Evolutionary conservation across 352 stramenopile species (phyloP), one percentile per base, ranked within the genome.

Genomic region (Pythium vanterpoolii): DNA sequence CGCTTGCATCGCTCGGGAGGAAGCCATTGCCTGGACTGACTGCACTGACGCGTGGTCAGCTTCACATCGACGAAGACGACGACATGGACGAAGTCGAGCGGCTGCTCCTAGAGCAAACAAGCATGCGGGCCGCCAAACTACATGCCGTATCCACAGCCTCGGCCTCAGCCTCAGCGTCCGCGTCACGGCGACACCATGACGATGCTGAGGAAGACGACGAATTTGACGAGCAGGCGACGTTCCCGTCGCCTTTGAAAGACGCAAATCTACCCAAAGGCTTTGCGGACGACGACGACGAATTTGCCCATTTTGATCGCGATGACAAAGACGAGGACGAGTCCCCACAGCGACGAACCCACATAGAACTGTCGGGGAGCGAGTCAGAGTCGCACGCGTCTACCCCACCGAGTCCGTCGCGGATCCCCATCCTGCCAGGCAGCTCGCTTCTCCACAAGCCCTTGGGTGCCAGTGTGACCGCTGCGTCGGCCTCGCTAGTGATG

Each of bases 1-100:
- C 61, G 9, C 48, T 64, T n/a, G 48, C 54, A 8, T 51, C 62
- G 6, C 62, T 69, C 5, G 30, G 31, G 1, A 62, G 55, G 31
- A 68, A 46, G 46, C 53, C 60, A 28, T 18, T 57, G 14, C 53
- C 39, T 5, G 60, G 60, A 18, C 38, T 60, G 7, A 28, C 43
- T 5, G 24, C 26, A 10, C n/a, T 43, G 21, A 42, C 26, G 27
- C 48, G 45, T 21, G 30, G 39, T 8, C 5, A 16, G 19, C n/a
- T 60, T 11, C 19, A 14, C 8, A 24, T 45, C 16, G 49, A 58
- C 3, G 56, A 65, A 9, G 61, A 69, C 5, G 62, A 69, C 38
- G 62, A 69, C 36, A 65, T 69, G 56, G 62, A 69, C 44, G 62
- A 69, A 48, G 56, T 69, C 2, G 63, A 71, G 42, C 56, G 63